Conservation (phyloP, 768 basidiomycete species). For the Piloderma croceum region DNA sequence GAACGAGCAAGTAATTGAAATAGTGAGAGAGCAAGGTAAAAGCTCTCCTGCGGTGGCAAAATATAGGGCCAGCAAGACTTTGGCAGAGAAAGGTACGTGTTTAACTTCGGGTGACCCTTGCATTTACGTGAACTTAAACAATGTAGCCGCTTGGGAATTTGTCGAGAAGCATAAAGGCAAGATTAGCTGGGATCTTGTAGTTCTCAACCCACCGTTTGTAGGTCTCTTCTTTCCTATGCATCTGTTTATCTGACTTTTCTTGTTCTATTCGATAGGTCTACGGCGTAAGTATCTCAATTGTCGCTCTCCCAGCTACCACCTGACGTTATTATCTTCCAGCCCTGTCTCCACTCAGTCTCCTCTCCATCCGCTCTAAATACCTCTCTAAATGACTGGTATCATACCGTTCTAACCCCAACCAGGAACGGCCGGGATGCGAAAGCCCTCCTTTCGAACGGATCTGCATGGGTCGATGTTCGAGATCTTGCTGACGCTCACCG, state of each 20-base stretch:
- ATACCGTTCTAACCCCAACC: slow-evolving; percentile 15
- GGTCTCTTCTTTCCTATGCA: slow-evolving; percentile 1
- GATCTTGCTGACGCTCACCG: slow-evolving; percentile 53
- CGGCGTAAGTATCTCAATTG: too few species aligned
- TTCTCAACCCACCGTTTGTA: slow-evolving; percentile 52
- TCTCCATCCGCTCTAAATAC: slow-evolving; percentile 33
- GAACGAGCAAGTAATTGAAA: slow-evolving; percentile 46
- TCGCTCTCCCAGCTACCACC: too few species aligned
- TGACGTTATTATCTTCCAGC: too few species aligned
- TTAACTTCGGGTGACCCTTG: not conserved
- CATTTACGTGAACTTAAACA: not conserved
- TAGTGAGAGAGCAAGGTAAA: slow-evolving; percentile 44
- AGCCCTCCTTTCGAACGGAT: not conserved
- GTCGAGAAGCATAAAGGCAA: slow-evolving; percentile 36
- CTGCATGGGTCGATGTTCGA: slow-evolving; percentile 45
- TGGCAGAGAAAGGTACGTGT: slow-evolving; percentile 52
- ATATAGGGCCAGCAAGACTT: slow-evolving; percentile 59
- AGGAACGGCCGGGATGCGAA: too few species aligned
- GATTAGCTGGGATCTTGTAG: slow-evolving; percentile 46
- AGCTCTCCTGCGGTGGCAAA: slow-evolving; percentile 34
- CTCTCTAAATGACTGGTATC: slow-evolving; percentile 29
- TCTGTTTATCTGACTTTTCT: too few species aligned
- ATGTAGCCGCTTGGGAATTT: slow-evolving; percentile 38
- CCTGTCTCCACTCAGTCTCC: slow-evolving; percentile 37
- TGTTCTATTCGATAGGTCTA: too few species aligned